Evolutionary conservation across 2,329 filamentous ascomycete genomes (phyloP).

Genomic region (Pyrenophora teres): DNA sequence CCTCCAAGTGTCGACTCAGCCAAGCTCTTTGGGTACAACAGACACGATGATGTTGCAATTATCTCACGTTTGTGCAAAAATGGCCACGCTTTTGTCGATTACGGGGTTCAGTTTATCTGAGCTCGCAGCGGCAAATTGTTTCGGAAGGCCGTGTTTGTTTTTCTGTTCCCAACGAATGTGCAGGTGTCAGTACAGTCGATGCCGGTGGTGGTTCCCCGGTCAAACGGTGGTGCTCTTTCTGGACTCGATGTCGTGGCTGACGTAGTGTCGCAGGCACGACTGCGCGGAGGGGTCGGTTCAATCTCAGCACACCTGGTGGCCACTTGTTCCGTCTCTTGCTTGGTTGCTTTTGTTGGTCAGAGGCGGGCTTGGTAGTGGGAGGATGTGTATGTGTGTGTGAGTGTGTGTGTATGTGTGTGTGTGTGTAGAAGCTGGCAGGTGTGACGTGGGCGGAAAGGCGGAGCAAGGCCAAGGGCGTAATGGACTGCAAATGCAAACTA

Average conservation of each 20-base stretch:
- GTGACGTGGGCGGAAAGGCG: conserved; percentile 29
- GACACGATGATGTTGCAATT: conserved; percentile 6
- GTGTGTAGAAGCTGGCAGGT: conserved; percentile 27
- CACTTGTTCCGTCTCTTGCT: conserved; percentile 22
- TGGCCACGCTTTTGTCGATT: background rate
- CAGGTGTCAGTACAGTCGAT: background rate
- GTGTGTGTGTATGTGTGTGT: no score
- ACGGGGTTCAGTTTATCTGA: background rate
- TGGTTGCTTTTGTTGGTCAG: conserved; percentile 10
- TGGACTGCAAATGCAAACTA: conserved; percentile 22
- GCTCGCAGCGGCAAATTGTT: background rate
- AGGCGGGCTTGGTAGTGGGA: conserved; percentile 15
- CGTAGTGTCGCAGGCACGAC: conserved; percentile 29
- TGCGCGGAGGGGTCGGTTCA: conserved; percentile 20
- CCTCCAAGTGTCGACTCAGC: conserved; percentile 20
- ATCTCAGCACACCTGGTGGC: conserved; percentile 14
- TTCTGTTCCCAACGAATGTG: background rate
- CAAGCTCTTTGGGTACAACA: conserved; percentile 14
- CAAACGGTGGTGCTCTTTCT: conserved; percentile 12
- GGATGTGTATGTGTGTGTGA: background rate
- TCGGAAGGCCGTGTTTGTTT: background rate
- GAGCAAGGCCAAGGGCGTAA: conserved; percentile 37
- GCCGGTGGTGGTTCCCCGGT: background rate
- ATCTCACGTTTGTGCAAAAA: background rate
- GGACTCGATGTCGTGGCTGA: conserved; percentile 29